Conservation (phyloP, 495 filamentous ascomycete genomes). For the Poronia punctata region DNA sequence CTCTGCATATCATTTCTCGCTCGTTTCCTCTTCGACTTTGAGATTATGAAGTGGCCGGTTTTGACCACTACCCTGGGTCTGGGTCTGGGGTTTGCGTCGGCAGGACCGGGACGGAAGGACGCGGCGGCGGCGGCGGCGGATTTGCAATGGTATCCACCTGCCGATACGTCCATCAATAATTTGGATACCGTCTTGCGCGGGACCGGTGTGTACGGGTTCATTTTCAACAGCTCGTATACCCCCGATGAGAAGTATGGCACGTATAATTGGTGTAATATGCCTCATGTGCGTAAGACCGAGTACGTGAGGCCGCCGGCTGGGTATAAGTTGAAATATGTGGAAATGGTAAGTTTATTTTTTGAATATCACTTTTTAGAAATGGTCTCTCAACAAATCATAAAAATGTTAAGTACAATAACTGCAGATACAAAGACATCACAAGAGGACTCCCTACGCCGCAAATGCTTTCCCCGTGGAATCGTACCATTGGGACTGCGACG, state of each 20-base stretch:
- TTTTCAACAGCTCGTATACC: constrained; percentile 52
- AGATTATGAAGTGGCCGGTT: too few species aligned
- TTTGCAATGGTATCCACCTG: constrained; percentile 53
- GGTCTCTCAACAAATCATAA: too few species aligned
- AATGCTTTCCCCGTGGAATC: constrained; percentile 62
- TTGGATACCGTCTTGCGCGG: constrained; percentile 43
- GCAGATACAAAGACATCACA: constrained; percentile 66
- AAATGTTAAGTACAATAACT: constrained; percentile 1
- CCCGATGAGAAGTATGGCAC: constrained; percentile 43
- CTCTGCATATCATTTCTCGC: too few species aligned
- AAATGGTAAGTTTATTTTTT: constrained; percentile 47
- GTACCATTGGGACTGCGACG: constrained; percentile 57
- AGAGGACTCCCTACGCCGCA: constrained; percentile 61
- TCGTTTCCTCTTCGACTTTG: too few species aligned
- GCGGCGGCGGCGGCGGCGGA: constrained; percentile 23
- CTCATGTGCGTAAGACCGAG: constrained; percentile 53
- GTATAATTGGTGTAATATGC: constrained; percentile 76
- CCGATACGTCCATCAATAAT: constrained; percentile 49
- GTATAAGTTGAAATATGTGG: constrained; percentile 58
- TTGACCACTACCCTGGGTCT: too few species aligned
- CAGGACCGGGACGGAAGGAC: too few species aligned
- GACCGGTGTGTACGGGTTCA: constrained; percentile 53
- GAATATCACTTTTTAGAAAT: too few species aligned
- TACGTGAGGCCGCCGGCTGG: constrained; percentile 42
- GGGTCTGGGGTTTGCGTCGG: too few species aligned